Conservation (phyloP, 2,329 filamentous ascomycete species). For the Arthrobotrys musiformis region DNA sequence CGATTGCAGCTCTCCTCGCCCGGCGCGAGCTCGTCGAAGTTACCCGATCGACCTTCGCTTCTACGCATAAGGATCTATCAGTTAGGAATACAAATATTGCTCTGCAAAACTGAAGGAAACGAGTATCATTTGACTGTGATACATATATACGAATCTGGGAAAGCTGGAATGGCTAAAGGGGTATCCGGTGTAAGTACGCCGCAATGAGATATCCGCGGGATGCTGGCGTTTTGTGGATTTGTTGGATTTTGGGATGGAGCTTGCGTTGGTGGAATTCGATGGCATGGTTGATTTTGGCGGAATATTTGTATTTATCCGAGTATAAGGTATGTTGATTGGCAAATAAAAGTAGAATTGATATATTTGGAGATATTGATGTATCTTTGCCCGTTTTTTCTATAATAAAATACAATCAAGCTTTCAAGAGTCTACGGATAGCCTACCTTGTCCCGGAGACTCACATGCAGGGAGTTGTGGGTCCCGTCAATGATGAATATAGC, state of each 20-base stretch:
- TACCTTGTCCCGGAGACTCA: constrained; percentile 15
- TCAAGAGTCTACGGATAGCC: constrained; percentile 1
- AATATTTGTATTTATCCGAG: neutral
- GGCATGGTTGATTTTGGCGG: neutral
- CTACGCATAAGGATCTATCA: neutral
- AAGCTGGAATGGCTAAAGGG: neutral
- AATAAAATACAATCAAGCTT: neutral
- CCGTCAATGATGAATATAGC: constrained; percentile 27
- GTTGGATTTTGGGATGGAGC: constrained; percentile 1
- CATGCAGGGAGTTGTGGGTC: constrained; percentile 32
- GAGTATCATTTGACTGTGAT: too few relatives aligned
- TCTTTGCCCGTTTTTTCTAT: neutral
- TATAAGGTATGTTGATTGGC: neutral
- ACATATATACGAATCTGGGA: too few relatives aligned
- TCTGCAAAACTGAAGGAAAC: too few relatives aligned
- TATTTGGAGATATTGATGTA: neutral
- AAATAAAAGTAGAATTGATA: neutral
- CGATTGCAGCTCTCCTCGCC: neutral
- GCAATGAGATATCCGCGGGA: neutral
- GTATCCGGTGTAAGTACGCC: neutral
- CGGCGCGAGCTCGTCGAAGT: neutral
- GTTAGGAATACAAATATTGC: too few relatives aligned
- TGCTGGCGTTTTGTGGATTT: neutral
- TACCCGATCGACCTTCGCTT: constrained; percentile 1
- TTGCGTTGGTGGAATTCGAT: neutral